phyloP scores from a whole-genome alignment of 2,329 filamentous ascomycete species.

The Bisporella sp. region DNA sequence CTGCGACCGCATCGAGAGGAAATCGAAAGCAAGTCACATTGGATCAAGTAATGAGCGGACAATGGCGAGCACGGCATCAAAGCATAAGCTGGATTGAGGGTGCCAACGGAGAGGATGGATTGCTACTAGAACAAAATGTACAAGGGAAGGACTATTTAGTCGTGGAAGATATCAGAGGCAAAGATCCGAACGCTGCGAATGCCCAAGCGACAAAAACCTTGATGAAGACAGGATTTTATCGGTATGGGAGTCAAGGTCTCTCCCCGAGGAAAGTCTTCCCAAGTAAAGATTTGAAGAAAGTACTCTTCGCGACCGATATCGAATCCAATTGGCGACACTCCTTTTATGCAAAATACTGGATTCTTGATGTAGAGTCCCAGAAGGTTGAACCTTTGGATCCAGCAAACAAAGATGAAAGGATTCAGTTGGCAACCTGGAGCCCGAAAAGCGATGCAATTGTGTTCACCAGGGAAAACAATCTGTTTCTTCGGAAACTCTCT shows the following conservation, averaged over 20 bases:
- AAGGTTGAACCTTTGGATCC: conserved; percentile 71
- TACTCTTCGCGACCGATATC: conserved; percentile 69
- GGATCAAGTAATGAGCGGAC: conserved; percentile 60
- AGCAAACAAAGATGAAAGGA: conserved; percentile 50
- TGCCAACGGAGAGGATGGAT: conserved; percentile 70
- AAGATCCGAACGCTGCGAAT: conserved; percentile 31
- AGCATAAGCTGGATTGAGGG: conserved; percentile 72
- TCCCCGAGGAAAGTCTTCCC: conserved; percentile 60
- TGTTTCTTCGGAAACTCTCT: conserved; percentile 68
- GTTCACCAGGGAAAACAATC: conserved; percentile 87
- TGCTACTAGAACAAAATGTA: conserved; percentile 68
- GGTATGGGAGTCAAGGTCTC: conserved; percentile 47
- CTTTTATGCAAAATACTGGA: conserved; percentile 78
- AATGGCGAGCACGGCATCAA: conserved; percentile 57
- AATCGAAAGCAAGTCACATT: conserved; percentile 67
- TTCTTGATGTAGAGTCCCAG: conserved; percentile 83
- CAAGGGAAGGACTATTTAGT: conserved; percentile 67
- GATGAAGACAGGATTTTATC: conserved; percentile 64
- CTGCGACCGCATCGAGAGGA: conserved; percentile 53
- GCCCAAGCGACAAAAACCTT: conserved; percentile 55
- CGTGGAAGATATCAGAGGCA: conserved; percentile 73
- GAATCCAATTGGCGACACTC: conserved; percentile 87
- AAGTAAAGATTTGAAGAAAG: conserved; percentile 77
- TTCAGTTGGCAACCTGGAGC: conserved; percentile 87
- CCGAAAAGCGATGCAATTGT: conserved; percentile 79